These are phyloP conservation scores for Theileria equi DNA, from an alignment of 169 alveolate genomes.

Conservation along the genomic window DNA sequence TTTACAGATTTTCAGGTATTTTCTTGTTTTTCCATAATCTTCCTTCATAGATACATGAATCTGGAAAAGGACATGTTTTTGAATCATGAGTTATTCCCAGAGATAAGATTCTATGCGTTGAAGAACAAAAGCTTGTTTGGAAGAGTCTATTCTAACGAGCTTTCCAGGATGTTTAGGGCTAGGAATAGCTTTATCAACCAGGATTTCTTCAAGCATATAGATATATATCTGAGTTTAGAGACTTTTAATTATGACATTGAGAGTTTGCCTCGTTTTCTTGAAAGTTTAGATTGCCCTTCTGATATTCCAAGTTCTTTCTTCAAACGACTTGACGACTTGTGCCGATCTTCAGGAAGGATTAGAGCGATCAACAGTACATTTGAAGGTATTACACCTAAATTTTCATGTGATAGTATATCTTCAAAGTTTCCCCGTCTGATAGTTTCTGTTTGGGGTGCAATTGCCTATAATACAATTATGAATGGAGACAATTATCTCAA, in stretches of 20 bases:
- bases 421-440: neutral
- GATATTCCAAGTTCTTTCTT: neutral
- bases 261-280: too few relatives aligned
- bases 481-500: neutral
- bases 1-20: slow-evolving; percentile 30
- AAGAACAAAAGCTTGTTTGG: slow-evolving; percentile 40
- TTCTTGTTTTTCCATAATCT: neutral
- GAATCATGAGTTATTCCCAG: slow-evolving; percentile 5
- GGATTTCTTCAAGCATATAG: neutral
- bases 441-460: slow-evolving; percentile 10
- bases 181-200: neutral
- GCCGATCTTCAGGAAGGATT: neutral
- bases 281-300: neutral
- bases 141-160: slow-evolving; percentile 40
- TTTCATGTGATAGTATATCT: neutral
- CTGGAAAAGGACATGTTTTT: slow-evolving; percentile 34
- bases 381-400: too few relatives aligned
- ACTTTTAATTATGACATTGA: too few relatives aligned
- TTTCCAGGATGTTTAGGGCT: slow-evolving; percentile 18
- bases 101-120: slow-evolving; percentile 10
- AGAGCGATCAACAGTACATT: slow-evolving; percentile 2
- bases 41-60: slow-evolving; percentile 32
- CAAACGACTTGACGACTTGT: neutral
- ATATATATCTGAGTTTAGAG: too few relatives aligned
- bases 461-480: neutral